Base-by-base conservation (phyloP, 768 basidiomycete genomes). In the Mrakia gelida region DNA sequence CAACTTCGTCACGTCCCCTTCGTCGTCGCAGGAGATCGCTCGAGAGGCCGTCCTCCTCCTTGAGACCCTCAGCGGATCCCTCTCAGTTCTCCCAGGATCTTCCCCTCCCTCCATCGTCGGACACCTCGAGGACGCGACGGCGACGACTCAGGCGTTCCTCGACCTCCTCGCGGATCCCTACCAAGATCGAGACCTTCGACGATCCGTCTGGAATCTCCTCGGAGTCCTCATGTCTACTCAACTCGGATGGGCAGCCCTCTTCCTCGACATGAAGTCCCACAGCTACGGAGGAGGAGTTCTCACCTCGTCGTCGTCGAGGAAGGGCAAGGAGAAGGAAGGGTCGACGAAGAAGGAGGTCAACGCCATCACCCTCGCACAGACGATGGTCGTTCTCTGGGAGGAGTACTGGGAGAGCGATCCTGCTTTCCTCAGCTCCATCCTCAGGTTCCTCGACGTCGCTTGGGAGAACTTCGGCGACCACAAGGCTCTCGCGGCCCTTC, bases 381-480 rank as follows among this genome's bases (percentile, higher is more conserved):
- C 84, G 49, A 88, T 90, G 78, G 85, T 95, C 11, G 86, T 86
- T 9, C 87, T 86, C 65, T 94, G 92, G 92, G 89, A 89, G 71
- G 88, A 89, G 34, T 86, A 91, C 65, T 93, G 93, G 91, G 89
- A 91, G 62, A 83, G 88, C 41, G 92, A 92, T 79, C 92, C 94
- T 0, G 88, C 90, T 28, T 85, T 95, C 13, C 87, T 97, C 18
- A 88, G 91, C 0, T 89, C 90, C 16, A 88, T 92, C 28, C 84
- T 96, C 70, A 87, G 88, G 8, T 96, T 95, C 85, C 84, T 94
- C 81, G 88, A 90, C 79, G 87, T 90, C 34, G 89, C 92, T 26
- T 92, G 92, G 93, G 88, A 92, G 83, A 91, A 93, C 81, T 90
- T 89, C 41, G 86, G 90, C 80, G 91, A 95, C 82, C 91, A 94